Base-by-base conservation (phyloP, 164 flowering plant genomes). In the Berberis thunbergii region DNA sequence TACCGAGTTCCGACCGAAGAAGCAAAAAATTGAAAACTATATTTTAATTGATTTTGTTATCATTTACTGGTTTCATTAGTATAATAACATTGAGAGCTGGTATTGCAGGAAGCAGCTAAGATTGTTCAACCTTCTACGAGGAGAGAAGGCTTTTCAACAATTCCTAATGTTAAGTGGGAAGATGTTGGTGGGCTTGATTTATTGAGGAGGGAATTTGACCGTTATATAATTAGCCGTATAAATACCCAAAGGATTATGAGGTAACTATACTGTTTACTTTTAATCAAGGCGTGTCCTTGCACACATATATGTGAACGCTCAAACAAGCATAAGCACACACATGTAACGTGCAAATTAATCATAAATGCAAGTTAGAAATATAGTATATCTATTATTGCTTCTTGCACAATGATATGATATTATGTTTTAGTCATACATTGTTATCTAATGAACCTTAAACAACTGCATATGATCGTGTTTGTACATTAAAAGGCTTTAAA, bases 161-260 rank as follows among this genome's bases (percentile, higher is more conserved):
- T 89, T 66, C 98, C 97, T 50, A 77, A 83, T 77, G 89, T 88
- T 12, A 91, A 76, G 66, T 94, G 98, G 98, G 95, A 87, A 59
- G 96, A 90, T 77, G 93, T 94, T 77, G 98, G 96, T 48, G 98
- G 97, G 45, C 88, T 94, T 66, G 80, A 80, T 65, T 57, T 41
- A 39, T 69, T 94, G 57, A 82, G 97, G 73, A 65, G 71, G 64
- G 91, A 79, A 64, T 86, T 91, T 76, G 82, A 86, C 40, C 83
- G 80, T 55, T 75, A 82, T 54, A 82, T 94, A 12, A 82, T 94
- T 61, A 75, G 79, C 41, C 85, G 84, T 5, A 79, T 94, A 70
- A 84, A 68, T 61, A 71, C 74, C 93, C 96, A 1, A 84, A 84
- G 60, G 73, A 70, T 48, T 89, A 80, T 68, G 79, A 75, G 89